Conservation (phyloP, 2,329 filamentous ascomycete genomes). For the Epichloe gansuensis region DNA sequence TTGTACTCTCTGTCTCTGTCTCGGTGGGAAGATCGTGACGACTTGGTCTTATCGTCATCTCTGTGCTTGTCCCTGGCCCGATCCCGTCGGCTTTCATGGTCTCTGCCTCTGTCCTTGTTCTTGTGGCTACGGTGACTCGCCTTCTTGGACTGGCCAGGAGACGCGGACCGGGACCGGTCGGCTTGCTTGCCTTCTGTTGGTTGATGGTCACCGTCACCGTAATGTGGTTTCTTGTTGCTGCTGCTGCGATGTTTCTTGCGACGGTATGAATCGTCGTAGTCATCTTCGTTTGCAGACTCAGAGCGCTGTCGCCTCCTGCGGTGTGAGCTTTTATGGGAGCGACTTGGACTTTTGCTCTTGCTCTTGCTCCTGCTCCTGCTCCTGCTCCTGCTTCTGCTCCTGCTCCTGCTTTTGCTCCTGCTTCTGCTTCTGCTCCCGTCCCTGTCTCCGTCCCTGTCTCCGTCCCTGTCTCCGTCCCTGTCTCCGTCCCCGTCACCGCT, state of each 20-base stretch:
- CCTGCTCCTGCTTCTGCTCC: slow-evolving; percentile 15
- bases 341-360: slow-evolving; percentile 11
- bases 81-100: slow-evolving; percentile 28
- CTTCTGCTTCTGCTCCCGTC: slow-evolving; percentile 14
- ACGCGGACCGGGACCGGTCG: slow-evolving; percentile 51
- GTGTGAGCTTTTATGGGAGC: slow-evolving; percentile 31
- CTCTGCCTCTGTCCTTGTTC: slow-evolving; percentile 42
- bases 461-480: slow-evolving; percentile 19
- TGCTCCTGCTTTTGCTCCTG: slow-evolving; percentile 13
- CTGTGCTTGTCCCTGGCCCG: slow-evolving; percentile 32
- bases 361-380: slow-evolving; percentile 13
- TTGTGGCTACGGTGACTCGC: slow-evolving; percentile 48
- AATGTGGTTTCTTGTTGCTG: slow-evolving; percentile 19
- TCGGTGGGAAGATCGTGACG: slow-evolving; percentile 27
- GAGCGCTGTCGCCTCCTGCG: slow-evolving; percentile 45
- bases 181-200: slow-evolving; percentile 29
- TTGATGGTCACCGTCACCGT: slow-evolving; percentile 32
- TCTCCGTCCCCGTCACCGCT: slow-evolving; percentile 13
- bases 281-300: slow-evolving; percentile 33
- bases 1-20: slow-evolving; percentile 28
- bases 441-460: slow-evolving; percentile 15
- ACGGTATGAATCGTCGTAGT: slow-evolving; percentile 32
- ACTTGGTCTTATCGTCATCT: slow-evolving; percentile 30
- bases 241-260: slow-evolving; percentile 38
- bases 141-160: slow-evolving; percentile 44